These are phyloP conservation scores for Oryza australiensis DNA, from an alignment of 176 grass and related monocot genomes.

Conservation along the genomic window DNA sequence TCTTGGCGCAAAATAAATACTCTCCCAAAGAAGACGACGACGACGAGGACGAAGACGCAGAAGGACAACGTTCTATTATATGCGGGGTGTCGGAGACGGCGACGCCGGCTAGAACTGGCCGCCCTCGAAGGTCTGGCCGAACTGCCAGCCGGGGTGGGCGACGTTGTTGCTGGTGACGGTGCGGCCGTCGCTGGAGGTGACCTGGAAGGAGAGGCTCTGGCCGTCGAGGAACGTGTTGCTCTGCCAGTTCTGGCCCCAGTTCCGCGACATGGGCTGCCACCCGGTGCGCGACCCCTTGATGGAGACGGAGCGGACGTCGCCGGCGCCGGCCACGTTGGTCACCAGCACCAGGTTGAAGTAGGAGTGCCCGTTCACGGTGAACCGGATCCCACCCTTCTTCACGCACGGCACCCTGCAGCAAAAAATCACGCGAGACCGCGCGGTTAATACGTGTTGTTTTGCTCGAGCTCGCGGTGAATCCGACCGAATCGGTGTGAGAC, in stretches of 20 bases:
- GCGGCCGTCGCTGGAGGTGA: slow-evolving; percentile 59
- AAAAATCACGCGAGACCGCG: neutral
- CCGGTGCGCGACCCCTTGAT: slow-evolving; percentile 49
- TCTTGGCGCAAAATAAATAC: slow-evolving; percentile 31
- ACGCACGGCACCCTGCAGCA: slow-evolving; percentile 50
- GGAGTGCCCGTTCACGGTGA: slow-evolving; percentile 63
- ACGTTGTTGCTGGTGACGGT: slow-evolving; percentile 49
- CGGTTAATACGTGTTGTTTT: neutral
- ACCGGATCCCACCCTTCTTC: slow-evolving; percentile 65
- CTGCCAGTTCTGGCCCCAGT: slow-evolving; percentile 79
- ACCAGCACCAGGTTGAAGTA: slow-evolving; percentile 73
- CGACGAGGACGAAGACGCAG: neutral
- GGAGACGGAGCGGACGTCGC: slow-evolving; percentile 41
- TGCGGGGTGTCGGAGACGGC: neutral
- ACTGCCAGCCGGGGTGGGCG: slow-evolving; percentile 44
- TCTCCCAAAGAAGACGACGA: neutral
- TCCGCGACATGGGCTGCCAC: slow-evolving; percentile 64
- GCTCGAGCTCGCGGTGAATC: neutral
- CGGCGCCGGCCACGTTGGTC: slow-evolving; percentile 57
- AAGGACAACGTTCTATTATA: neutral
- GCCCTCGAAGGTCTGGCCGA: slow-evolving; percentile 57
- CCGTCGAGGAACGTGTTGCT: slow-evolving; percentile 51
- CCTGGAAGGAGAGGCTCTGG: slow-evolving; percentile 60
- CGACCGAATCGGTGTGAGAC: neutral
- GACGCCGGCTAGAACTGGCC: slow-evolving; percentile 39